A percentile compares a stretch with the other conserved stretches of the same genome.
Conservation (phyloP, 345 rosid species). For the Salix purpurea region DNA sequence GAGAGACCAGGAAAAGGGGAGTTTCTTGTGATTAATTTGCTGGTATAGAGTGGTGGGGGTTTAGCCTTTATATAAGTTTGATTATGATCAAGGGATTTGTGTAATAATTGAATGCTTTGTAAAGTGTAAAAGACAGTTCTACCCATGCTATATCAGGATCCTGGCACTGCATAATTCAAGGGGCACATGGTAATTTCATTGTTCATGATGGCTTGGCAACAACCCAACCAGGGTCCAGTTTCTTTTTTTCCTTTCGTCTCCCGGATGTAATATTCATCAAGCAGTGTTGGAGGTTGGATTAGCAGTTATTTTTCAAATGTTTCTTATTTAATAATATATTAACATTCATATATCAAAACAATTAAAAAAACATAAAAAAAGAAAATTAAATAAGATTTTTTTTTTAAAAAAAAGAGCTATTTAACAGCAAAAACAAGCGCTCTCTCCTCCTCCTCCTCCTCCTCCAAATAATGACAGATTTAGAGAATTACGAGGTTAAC, state of each 20-base stretch:
- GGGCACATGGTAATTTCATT: constrained; percentile 10
- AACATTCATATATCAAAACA: no score
- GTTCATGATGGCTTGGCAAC: constrained; percentile 25
- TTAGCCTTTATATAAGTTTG: constrained; percentile 29
- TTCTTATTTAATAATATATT: no score
- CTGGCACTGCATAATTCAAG: background rate
- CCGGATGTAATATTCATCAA: no score
- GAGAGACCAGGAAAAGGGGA: background rate
- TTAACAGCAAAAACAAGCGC: no score
- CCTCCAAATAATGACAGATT: no score
- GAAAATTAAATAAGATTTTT: no score
- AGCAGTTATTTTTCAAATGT: no score
- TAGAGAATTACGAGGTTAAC: no score
- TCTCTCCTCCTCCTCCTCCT: no score
- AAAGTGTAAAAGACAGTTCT: constrained; percentile 9
- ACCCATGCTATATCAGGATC: background rate
- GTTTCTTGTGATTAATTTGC: constrained; percentile 9
- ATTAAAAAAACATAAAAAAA: background rate
- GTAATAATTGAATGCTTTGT: background rate
- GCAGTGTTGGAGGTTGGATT: no score
- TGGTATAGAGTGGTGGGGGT: constrained; percentile 11
- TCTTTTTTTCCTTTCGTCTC: background rate
- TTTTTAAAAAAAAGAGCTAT: no score
- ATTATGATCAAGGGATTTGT: constrained; percentile 7
- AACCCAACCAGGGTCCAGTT: constrained; percentile 1